Base-by-base conservation (phyloP, 805 yeast genomes). In the Monosporozyma siamensis region DNA sequence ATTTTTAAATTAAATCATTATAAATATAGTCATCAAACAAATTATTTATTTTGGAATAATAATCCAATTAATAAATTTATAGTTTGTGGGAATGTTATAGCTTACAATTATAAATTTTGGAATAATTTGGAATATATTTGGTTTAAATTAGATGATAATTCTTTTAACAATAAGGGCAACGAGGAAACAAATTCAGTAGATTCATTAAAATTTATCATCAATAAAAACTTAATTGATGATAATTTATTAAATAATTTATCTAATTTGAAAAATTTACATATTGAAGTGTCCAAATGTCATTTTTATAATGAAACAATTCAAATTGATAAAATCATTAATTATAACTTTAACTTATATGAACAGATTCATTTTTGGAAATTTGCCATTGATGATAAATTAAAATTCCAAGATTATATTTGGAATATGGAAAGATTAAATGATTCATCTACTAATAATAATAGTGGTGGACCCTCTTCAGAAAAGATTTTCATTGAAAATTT, bases 41-140 rank as follows among this genome's bases (percentile, higher is more conserved):
- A 29, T 12, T 14, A 9, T 4, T 44, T 63, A 3, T 48, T 74
- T 53, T 52, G 62, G 30, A 52, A 54, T 1, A 74, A 74, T 45
- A 70, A 72, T 52, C 79, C 79, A 0, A 39, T 73, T 2, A 48
- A 53, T 15, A 49, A 49, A 17, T 49, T 74, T 0, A 47, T 49
- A 11, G 44, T 74, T 0, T 38, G 56, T 27, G 79, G 77, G 0
- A 50, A 54, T 12, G 52, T 71, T 3, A 47, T 58, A 2, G 64
- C 65, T 21, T 39, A 49, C 46, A 31, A 55, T 41, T 44, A 52
- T 51, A 46, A 40, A 44, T 20, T 42, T 20, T 50, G 48, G 1
- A 44, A 44, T 11, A 38, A 44, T 9, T 43, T 46, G 9, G 59
- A 56, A 17, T 48, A 40, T 31, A 37, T 32, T 12, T 6, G 18